Percentiles rank a stretch among this genome's conserved stretches.
These are phyloP conservation scores for Avicennia marina DNA, from an alignment of 257 asterid species.

Conservation along the genomic window DNA sequence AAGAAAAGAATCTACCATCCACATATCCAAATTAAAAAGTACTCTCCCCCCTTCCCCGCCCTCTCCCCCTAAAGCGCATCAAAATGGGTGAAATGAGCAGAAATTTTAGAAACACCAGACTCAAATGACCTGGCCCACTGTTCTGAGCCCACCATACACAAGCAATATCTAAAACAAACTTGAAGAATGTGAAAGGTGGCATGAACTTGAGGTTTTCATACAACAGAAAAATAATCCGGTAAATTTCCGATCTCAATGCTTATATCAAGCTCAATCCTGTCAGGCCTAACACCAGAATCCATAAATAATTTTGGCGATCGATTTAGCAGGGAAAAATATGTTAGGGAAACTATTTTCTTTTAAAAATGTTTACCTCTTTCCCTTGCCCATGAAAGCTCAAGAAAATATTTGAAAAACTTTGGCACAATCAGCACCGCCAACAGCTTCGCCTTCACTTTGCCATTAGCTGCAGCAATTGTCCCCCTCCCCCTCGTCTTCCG, in stretches of 20 bases:
- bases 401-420: conserved; percentile 76
- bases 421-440: conserved; percentile 91
- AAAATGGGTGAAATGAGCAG: not conserved
- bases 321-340: too few species aligned
- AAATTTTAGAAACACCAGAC: not conserved
- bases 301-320: too few species aligned
- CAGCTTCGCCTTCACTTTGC: conserved; percentile 87
- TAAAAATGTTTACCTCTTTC: not conserved
- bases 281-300: too few species aligned
- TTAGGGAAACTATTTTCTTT: too few species aligned
- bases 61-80: not conserved
- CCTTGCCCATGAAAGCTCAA: conserved; percentile 29
- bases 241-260: too few species aligned
- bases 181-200: not conserved
- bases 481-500: conserved; percentile 62
- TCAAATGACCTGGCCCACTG: not conserved
- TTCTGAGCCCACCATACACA: too few species aligned
- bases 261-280: too few species aligned
- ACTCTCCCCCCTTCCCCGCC: not conserved
- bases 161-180: too few species aligned
- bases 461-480: conserved; percentile 77
- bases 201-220: conserved; percentile 4
- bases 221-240: too few species aligned
- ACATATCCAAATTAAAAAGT: not conserved
- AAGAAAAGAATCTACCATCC: not conserved